Base-by-base conservation (phyloP, 192 early-diverging fungal species). In the Coemansia aciculifera region DNA sequence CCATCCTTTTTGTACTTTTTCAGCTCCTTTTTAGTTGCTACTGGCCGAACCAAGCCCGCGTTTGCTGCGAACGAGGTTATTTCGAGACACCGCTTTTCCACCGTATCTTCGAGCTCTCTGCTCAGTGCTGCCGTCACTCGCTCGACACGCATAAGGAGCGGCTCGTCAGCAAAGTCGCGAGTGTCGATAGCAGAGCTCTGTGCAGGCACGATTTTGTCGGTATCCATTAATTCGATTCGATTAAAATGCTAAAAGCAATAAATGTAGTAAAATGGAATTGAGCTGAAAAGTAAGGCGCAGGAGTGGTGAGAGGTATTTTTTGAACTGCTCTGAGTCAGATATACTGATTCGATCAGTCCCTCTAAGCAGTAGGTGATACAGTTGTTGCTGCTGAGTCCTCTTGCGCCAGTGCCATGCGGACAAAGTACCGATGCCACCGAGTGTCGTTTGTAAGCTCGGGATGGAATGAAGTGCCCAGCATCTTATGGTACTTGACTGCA, bases 401-500 rank as follows among this genome's bases (percentile, higher is more conserved):
- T 23, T 21, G 12, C 3, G 59, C 46, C 5, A 68, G 60, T 0
- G 81, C 81, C 81, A 83, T 83, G 48, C 68, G 72, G 27, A 83
- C 77, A 91, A 97, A 99, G 81, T 89, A 96, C 59, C 78, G 76
- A 75, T 99, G 97, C 84, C 96, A 90, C 24, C 95, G 78, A 68
- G 86, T 86, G 77, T 99, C 97, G 13, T 71, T 66, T 6, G 97
- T 99, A 61, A 99, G 84, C 74, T 99, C 97, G 1, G 97, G 97
- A 68, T 99, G 97, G 86, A 99, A 99, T 42, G 93, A 88, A 0
- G 94, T 95, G 46, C 90, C 97, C 36, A 99, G 75, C 19, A 98
- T 72, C 46, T 93, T 86, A 52, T 87, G 90, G 67, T 98, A 93
- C 66, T 84, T 86, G 27, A 99, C 95, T 2, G 97, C 97, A 29